Conservation (phyloP, 2,329 filamentous ascomycete genomes). For the Achaetomium macrosporum region DNA sequence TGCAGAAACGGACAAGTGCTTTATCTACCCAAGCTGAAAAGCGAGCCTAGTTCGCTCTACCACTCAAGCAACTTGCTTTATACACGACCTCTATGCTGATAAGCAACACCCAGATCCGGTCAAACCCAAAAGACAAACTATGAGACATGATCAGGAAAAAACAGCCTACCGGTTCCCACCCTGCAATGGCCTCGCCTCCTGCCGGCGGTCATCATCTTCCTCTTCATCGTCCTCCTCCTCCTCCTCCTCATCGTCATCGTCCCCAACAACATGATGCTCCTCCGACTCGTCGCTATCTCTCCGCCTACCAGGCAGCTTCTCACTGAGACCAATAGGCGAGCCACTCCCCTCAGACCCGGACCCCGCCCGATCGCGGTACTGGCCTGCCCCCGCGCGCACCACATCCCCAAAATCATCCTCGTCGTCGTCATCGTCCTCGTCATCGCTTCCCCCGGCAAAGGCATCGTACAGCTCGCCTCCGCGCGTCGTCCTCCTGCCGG, state of each 20-base stretch:
- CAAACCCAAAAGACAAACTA: not conserved
- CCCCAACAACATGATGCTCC: constrained; percentile 47
- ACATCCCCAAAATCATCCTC: constrained; percentile 45
- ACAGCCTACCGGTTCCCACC: constrained; percentile 10
- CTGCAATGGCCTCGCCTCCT: constrained; percentile 15
- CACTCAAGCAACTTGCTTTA: no score
- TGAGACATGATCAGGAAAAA: not conserved
- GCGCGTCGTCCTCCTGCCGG: constrained; percentile 46
- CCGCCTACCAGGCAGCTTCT: constrained; percentile 28
- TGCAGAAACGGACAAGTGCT: no score
- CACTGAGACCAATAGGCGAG: constrained; percentile 23
- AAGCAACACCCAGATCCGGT: not conserved
- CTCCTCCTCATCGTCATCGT: constrained; percentile 32
- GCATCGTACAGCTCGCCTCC: constrained; percentile 95
- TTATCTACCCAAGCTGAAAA: no score
- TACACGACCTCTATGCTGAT: not conserved
- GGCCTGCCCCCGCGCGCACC: constrained; percentile 36
- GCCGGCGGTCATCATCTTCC: constrained; percentile 16
- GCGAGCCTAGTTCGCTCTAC: no score
- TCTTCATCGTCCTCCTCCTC: constrained; percentile 28
- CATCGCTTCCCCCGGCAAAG: constrained; percentile 80
- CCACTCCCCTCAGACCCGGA: constrained; percentile 7
- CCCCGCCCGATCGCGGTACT: constrained; percentile 29
- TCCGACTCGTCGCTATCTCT: constrained; percentile 30
- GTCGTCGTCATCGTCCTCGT: constrained; percentile 76